These are phyloP conservation scores for Pisolithus sp. DNA, from an alignment of 768 basidiomycete species.

Conservation along the genomic window DNA sequence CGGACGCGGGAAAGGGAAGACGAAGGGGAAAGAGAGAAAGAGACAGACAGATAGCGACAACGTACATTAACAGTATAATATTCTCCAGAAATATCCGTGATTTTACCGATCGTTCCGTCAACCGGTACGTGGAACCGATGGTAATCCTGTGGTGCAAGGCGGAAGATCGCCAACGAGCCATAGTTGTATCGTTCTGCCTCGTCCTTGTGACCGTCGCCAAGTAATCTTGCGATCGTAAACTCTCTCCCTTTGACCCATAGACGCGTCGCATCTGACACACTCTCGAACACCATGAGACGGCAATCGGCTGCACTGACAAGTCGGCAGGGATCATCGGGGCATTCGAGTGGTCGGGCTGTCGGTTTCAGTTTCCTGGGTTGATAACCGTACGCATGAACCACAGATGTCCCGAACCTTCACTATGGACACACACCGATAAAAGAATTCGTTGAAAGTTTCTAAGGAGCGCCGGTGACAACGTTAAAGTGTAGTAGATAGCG, in stretches of 20 bases:
- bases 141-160: slow-evolving; percentile 92
- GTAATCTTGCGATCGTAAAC: slow-evolving; percentile 72
- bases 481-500: background rate
- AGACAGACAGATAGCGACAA: slow-evolving; percentile 1
- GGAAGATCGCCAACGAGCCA: slow-evolving; percentile 84
- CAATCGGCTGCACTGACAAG: slow-evolving; percentile 92
- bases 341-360: slow-evolving; percentile 67
- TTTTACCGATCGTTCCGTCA: slow-evolving; percentile 75
- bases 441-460: slow-evolving; percentile 94
- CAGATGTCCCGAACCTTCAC: background rate
- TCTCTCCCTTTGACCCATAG: slow-evolving; percentile 98
- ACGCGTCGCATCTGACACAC: slow-evolving; percentile 74
- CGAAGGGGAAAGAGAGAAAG: background rate
- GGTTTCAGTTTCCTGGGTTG: slow-evolving; percentile 75
- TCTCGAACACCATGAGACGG: slow-evolving; percentile 91
- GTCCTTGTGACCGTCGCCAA: slow-evolving; percentile 71
- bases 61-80: slow-evolving; percentile 94
- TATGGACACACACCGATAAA: slow-evolving; percentile 51
- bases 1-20: no score
- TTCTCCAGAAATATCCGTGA: slow-evolving; percentile 81
- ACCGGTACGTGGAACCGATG: slow-evolving; percentile 91
- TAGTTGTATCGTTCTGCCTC: slow-evolving; percentile 68
- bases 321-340: slow-evolving; percentile 65
- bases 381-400: background rate
- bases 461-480: background rate